phyloP scores from a whole-genome alignment of 2,329 filamentous ascomycete species.

The Penicillium sp. region DNA sequence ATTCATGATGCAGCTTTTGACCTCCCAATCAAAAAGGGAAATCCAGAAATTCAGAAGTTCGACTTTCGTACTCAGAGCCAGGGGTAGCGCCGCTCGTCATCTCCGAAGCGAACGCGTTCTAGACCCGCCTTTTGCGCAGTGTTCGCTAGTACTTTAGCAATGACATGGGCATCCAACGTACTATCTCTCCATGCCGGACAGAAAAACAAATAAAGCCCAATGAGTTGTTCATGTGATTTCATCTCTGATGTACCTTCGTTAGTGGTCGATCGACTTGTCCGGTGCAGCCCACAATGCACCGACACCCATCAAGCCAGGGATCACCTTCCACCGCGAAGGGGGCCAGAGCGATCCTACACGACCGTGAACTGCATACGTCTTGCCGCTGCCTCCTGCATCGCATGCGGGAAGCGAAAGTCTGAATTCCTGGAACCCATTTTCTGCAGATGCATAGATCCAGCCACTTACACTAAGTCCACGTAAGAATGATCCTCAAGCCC shows the following conservation, averaged over 20 bases:
- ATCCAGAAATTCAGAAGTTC: background rate
- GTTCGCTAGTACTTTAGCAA: background rate
- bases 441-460: background rate
- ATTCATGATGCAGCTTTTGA: too few relatives aligned
- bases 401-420: background rate
- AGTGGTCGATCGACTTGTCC: constrained; percentile 8
- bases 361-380: background rate
- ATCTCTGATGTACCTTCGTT: background rate
- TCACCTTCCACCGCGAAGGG: background rate
- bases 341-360: background rate
- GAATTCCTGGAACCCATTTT: background rate
- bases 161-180: background rate
- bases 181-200: background rate
- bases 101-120: background rate
- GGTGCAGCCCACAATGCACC: constrained; percentile 1
- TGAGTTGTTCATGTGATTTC: background rate
- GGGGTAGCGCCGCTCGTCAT: background rate
- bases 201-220: background rate
- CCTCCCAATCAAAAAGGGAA: background rate
- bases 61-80: background rate
- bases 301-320: constrained; percentile 2
- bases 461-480: background rate
- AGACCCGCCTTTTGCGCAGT: background rate
- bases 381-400: background rate
- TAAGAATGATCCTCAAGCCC: background rate